Evolutionary conservation across 2,329 filamentous ascomycete genomes (phyloP), one percentile per base, ranked within the genome.

Genomic region (Aspergillus sp.): DNA sequence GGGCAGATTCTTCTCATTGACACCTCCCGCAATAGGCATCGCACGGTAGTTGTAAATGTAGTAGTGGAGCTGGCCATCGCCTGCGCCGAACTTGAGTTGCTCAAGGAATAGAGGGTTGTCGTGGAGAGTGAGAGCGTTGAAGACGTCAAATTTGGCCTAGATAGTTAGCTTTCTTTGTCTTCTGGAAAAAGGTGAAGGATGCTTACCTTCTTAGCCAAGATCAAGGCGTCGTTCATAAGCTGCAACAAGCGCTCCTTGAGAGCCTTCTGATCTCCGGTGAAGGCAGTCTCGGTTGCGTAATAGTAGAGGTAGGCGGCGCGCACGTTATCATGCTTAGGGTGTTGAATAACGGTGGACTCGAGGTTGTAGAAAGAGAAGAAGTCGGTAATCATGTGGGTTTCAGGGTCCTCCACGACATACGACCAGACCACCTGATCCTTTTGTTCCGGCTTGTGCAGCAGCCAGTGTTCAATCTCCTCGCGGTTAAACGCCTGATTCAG

Each of bases 11-110:
- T 79, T 82, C 60, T 79, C 78, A 66, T 96, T 84, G 39, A 97
- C 83, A 19, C 93, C 93, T 43, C 93, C 90, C 0, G 82, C 74
- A 60, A 98, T 86, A n/a, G 84, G 83, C 51, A 87, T 84, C 10
- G 89, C 88, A 49, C 89, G 83, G 75, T 96, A 98, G 72, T 98
- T 98, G 79, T 94, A 98, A 27, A 98, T 76, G 69, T 98, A 98
- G 73, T 90, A 98, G 70, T 98, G 90, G 59, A 98, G 76, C 67
- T 93, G 89, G 42, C 93, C 93, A 66, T 98, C 93, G 27, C 93
- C 93, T 4, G 86, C 84, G 41, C 91, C 93, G 61, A 96, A 98
- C 69, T 95, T 95, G 64, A 96, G 88, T 57, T 96, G 80, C 64
- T 91, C 85, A 5, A 98, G 77, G 79, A 98, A 97, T 17, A 97